Conservation (phyloP, 1,284 basidiomycete genomes). For the Boletus mariae region DNA sequence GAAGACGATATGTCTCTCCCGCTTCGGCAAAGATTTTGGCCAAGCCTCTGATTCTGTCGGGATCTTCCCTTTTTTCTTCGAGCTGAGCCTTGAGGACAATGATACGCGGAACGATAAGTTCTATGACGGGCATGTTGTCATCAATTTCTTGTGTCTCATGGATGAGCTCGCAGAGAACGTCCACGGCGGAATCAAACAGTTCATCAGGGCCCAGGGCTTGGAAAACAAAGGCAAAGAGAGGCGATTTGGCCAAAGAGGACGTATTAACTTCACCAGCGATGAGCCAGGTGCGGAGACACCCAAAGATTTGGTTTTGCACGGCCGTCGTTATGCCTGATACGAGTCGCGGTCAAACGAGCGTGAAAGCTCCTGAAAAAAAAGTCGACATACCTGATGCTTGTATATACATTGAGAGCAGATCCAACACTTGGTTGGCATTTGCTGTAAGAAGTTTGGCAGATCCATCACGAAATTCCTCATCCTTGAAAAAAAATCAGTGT, state of each 20-base stretch:
- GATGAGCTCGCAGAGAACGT: conserved; percentile 91
- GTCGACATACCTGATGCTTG: conserved; percentile 72
- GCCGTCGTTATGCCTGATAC: conserved; percentile 72
- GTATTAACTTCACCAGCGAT: conserved; percentile 81
- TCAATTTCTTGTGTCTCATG: conserved; percentile 98
- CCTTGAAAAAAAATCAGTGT: conserved; percentile 41
- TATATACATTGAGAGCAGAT: conserved; percentile 85
- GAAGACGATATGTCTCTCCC: conserved; percentile 89
- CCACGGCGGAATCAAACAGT: conserved; percentile 90
- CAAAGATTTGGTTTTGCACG: conserved; percentile 87
- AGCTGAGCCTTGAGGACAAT: conserved; percentile 71
- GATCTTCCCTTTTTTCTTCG: conserved; percentile 63
- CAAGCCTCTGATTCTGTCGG: conserved; percentile 87
- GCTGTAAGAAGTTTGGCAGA: conserved; percentile 64
- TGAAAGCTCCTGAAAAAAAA: not conserved
- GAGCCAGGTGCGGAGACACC: conserved; percentile 86
- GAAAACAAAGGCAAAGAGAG: conserved; percentile 84
- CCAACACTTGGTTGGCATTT: conserved; percentile 73
- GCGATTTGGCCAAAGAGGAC: conserved; percentile 65
- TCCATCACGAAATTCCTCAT: conserved; percentile 76
- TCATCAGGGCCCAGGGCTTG: conserved; percentile 80
- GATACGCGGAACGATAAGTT: conserved; percentile 81
- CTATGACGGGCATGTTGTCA: conserved; percentile 88
- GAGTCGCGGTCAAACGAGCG: not conserved
- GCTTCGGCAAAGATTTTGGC: conserved; percentile 94